Percentiles rank a stretch among this genome's conserved stretches.
Evolutionary conservation across 805 yeast genomes (phyloP).

Genomic region (Ogataea naganishii): DNA sequence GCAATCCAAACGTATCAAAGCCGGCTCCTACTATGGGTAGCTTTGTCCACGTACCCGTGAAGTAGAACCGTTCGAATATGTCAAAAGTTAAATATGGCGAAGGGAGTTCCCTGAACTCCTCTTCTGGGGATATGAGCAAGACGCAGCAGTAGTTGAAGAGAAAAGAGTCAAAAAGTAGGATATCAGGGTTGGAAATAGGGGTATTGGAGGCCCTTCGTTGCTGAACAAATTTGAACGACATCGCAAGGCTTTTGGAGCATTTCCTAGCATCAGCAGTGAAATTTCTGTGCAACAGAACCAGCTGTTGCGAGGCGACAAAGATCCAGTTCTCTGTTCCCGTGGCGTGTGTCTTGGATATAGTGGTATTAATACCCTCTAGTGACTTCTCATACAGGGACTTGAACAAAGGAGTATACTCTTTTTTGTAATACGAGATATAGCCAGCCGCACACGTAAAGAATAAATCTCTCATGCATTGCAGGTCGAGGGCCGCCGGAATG

Average conservation of each 20-base stretch:
- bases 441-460: constrained; percentile 5
- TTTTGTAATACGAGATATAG: constrained; percentile 2
- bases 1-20: background rate
- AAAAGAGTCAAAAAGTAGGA: constrained; percentile 3
- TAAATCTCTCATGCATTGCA: constrained; percentile 3
- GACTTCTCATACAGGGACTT: constrained; percentile 1
- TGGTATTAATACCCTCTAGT: constrained; percentile 1
- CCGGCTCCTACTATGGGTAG: constrained; percentile 2
- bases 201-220: constrained; percentile 1
- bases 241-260: constrained; percentile 1
- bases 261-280: constrained; percentile 1
- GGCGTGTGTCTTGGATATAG: background rate
- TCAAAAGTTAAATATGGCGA: constrained; percentile 2
- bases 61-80: background rate
- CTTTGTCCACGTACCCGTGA: background rate
- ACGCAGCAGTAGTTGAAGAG: constrained; percentile 3
- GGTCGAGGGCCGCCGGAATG: constrained; percentile 2
- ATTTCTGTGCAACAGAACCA: constrained; percentile 1
- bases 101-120: constrained; percentile 1
- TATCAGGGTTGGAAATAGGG: constrained; percentile 3
- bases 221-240: constrained; percentile 3
- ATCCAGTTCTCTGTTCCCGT: constrained; percentile 5
- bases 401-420: constrained; percentile 2
- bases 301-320: constrained; percentile 4
- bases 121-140: constrained; percentile 1